Evolutionary conservation across 169 alveolate species (phyloP), one percentile per base, ranked within the genome.

Genomic region (Plasmodium falciparum): DNA sequence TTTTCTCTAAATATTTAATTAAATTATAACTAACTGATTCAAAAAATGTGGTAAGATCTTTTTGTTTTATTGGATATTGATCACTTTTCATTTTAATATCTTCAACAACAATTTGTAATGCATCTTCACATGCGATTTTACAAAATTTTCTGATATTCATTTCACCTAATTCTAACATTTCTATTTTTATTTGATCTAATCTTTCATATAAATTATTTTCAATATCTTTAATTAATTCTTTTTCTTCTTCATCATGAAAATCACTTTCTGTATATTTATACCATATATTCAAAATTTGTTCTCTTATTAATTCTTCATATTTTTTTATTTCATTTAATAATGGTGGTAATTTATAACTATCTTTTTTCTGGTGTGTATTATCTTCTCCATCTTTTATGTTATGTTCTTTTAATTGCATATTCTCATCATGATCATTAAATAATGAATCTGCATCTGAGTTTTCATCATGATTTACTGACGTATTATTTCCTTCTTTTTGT

Each of bases 91-190:
- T 86, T 72, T 86, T 86, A 3, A 86, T 43, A 39, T 86, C 92
- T 65, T 86, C 92, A 20, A 71, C 67, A 39, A 86, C 88, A 17
- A 86, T 86, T 86, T 86, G 92, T 63, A 86, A 72, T 15, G 92
- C 86, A 70, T 86, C 92, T 71, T 86, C 92, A 71, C 92, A 86
- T n/a, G 92, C 92, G 59, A 86, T 61, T 86, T 86, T 86, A 56
- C 92, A 86, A 61, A 86, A 86, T 63, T 86, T 86, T 1, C 65
- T 49, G 72, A 86, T 86, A 47, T 86, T 86, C 2, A 74, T 20
- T 86, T 86, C 92, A 20, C 92, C 92, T 50, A 86, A 72, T 20
- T 71, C 78, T 1, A 86, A n/a, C 92, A 86, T 86, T 62, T 86
- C 92, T 29, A 71, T 58, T 56, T 86, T 86, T 62, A 86, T 86